Conservation (phyloP, 2,329 filamentous ascomycete genomes). For the Huntiella savannae region DNA sequence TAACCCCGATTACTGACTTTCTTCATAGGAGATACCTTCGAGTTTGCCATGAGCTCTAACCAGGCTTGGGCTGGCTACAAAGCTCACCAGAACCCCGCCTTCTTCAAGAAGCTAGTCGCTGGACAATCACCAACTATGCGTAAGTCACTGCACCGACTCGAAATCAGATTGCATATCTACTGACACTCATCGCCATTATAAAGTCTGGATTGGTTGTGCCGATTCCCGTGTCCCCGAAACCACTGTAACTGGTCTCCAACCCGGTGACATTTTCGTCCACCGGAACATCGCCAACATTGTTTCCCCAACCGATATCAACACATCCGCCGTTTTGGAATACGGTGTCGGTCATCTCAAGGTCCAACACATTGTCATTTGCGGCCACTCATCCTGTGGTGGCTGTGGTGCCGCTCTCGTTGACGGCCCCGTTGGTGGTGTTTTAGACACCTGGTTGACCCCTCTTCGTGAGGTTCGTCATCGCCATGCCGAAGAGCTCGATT, state of each 20-base stretch:
- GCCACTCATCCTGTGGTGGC: constrained; percentile 50
- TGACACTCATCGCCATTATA: not conserved
- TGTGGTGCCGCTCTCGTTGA: constrained; percentile 37
- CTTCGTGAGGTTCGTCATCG: constrained; percentile 25
- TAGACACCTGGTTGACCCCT: constrained; percentile 36
- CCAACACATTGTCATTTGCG: constrained; percentile 51
- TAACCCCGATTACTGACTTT: not conserved
- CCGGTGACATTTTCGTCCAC: constrained; percentile 75
- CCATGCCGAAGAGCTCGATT: constrained; percentile 35
- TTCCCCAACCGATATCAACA: constrained; percentile 54
- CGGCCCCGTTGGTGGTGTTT: constrained; percentile 29
- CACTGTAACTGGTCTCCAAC: constrained; percentile 56
- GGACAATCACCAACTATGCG: constrained; percentile 48
- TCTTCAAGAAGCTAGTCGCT: constrained; percentile 48
- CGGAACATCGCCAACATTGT: constrained; percentile 82
- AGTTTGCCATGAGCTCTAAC: constrained; percentile 47
- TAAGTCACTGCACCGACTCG: constrained; percentile 18
- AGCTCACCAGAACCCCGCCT: constrained; percentile 44
- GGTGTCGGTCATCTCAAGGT: constrained; percentile 55
- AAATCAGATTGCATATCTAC: not conserved
- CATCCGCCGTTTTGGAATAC: constrained; percentile 59
- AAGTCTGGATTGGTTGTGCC: constrained; percentile 72
- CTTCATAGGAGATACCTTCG: constrained; percentile 34
- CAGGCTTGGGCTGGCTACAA: constrained; percentile 50
- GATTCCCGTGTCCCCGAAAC: constrained; percentile 75